phyloP scores from a whole-genome alignment of 306 rosid species.

The Acmispon strigosus region DNA sequence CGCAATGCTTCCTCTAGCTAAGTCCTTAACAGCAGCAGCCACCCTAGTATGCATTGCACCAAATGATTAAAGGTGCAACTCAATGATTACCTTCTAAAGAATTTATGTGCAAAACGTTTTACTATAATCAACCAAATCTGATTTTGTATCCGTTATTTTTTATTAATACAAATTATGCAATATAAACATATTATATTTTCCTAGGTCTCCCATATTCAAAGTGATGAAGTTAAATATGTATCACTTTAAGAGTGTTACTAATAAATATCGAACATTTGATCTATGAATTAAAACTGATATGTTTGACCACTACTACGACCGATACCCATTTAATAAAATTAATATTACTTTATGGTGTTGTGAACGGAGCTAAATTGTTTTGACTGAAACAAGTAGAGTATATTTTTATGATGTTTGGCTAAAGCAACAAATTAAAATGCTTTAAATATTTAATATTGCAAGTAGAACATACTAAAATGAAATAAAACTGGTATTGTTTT shows the following conservation, averaged over 20 bases:
- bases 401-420: neutral
- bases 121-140: neutral
- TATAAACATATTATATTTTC: no score
- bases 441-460: neutral
- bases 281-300: no score
- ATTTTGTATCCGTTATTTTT: no score
- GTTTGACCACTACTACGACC: no score
- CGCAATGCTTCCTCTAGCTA: neutral
- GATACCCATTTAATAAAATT: no score
- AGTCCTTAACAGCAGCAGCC: slow-evolving; percentile 20
- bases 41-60: neutral
- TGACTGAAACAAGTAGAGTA: no score
- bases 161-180: no score
- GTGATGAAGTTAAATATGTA: no score
- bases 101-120: neutral
- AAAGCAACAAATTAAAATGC: neutral
- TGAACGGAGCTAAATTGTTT: neutral
- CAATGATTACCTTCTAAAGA: slow-evolving; percentile 16
- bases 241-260: no score
- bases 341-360: no score
- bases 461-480: neutral
- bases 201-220: no score
- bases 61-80: slow-evolving; percentile 26
- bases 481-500: neutral
- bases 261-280: no score